These are phyloP conservation scores for Keithomyces neogunnii DNA, from an alignment of 2,329 filamentous ascomycete genomes.

Conservation along the genomic window DNA sequence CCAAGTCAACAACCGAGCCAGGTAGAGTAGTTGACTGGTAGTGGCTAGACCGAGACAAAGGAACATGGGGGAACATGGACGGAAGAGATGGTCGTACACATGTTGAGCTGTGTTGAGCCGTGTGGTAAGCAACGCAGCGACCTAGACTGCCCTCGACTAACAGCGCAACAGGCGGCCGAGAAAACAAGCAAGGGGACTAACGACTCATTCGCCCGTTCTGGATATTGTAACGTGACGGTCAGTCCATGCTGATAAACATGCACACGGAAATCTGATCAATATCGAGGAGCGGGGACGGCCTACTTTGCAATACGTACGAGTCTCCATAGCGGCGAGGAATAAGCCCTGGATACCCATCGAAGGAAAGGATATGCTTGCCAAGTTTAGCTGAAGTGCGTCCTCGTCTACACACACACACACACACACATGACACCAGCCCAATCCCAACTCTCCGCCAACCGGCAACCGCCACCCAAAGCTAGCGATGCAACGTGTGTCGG, in stretches of 20 bases:
- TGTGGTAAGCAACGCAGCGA: neutral
- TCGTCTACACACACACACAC: neutral
- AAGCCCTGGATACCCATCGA: neutral
- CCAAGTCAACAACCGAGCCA: constrained; percentile 12
- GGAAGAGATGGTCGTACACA: neutral
- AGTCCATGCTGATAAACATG: neutral
- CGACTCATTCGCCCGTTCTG: neutral
- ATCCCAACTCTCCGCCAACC: neutral
- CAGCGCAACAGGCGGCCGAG: neutral
- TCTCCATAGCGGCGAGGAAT: neutral
- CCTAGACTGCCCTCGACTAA: neutral
- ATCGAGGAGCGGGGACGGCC: neutral
- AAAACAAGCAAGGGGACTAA: neutral
- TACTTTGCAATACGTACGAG: neutral
- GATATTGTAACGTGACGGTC: neutral
- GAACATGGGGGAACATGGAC: neutral
- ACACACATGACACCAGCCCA: neutral
- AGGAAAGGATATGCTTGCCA: neutral
- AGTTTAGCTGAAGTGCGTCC: neutral
- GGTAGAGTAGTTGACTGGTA: neutral
- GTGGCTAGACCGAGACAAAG: neutral
- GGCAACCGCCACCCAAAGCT: neutral
- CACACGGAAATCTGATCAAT: neutral
- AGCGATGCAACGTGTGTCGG: neutral
- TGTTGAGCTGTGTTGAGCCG: neutral